Base-by-base conservation (phyloP, 768 basidiomycete species). In the Macrolepiota dolichaula region DNA sequence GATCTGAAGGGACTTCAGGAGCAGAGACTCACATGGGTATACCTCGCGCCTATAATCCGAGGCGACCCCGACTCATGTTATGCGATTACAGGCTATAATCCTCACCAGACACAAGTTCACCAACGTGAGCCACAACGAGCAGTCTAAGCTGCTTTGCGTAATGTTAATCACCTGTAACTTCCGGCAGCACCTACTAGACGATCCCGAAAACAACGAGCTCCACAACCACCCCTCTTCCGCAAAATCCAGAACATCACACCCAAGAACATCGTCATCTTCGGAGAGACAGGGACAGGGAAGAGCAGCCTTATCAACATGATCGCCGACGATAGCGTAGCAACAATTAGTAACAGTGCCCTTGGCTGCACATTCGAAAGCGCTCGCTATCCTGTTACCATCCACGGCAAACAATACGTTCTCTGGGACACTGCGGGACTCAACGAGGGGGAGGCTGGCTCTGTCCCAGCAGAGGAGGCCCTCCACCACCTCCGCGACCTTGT, bases 291-390 rank as follows among this genome's bases (percentile, higher is more conserved):
- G 15, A 61, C 64, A 15, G 72, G 71, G 61, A 79, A 81, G 63
- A 76, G 78, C 65, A 78, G 75, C 24, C 66, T 79, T 59, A 67
- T 80, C 55, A 77, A 79, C 66, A 73, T 79, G 73, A 65, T 81
- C 50, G 67, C 69, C 57, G 69, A 71, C 35, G 29, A 53, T 0
- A 55, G 66, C 0, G 50, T 69, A 25, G 77, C 77, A 27, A 52
- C 52, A 0, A 70, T 72, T 13, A 77, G 76, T 13, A 72, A 70
- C 56, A 65, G 69, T 4, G 70, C 73, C 0, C 53, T 66, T 0
- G 74, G 77, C 0, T 76, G 71, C 60, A 81, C 80, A 1, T 73
- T 79, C 63, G 51, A 68, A 10, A 72, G 66, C 51, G 62, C 63
- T 3, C 51, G 63, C 4, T 71, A 79, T 59, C 52, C 51, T 1